Base-by-base conservation (phyloP, 768 basidiomycete species). In the Leucosporidium creatinivorum region DNA sequence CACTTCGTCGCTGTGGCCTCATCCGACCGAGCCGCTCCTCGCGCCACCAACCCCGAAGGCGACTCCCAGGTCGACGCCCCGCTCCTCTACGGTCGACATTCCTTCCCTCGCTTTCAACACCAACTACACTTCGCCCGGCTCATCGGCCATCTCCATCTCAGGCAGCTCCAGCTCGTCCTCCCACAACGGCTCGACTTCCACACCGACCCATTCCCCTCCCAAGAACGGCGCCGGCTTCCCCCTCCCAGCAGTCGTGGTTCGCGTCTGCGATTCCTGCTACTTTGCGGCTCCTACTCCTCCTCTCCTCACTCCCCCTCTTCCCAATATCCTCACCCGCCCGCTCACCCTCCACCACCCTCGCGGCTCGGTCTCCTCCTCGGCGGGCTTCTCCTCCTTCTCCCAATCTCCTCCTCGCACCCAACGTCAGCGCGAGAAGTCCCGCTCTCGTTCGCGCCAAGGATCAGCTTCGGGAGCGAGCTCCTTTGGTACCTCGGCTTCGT, bases 261-360 rank as follows among this genome's bases (percentile, higher is more conserved):
- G 70, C 44, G 70, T 71, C 5, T 71, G 70, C 47, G 70, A 71
- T 58, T 55, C 66, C 17, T 71, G 70, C 61, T 71, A 59, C 57
- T 71, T 71, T 54, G 59, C 58, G 2, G 69, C 57, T 1, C 69
- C 66, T 2, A 39, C 63, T 26, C 51, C 57, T 5, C 66, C 66
- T 1, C 63, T 66, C 56, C 66, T 62, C 55, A 61, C 61, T 3
- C 63, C 66, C 31, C 66, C 61, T 25, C 63, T 44, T n/a, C 44
- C 65, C 54, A 50, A 55, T 52, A 36, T 30, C 28, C 23, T 62
- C 44, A 25, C 58, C 21, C 44, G 52, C 47, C 69, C 65, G 2
- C 8, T 68, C 21, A 58, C 61, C 3, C 66, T 68, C 26, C 63
- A 61, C 15, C 70, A 68, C 28, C 66, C 70, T 17, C 52, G 39